Evolutionary conservation across 345 rosid species (phyloP), one percentile per base, ranked within the genome.

Genomic region (Durio zibethinus): DNA sequence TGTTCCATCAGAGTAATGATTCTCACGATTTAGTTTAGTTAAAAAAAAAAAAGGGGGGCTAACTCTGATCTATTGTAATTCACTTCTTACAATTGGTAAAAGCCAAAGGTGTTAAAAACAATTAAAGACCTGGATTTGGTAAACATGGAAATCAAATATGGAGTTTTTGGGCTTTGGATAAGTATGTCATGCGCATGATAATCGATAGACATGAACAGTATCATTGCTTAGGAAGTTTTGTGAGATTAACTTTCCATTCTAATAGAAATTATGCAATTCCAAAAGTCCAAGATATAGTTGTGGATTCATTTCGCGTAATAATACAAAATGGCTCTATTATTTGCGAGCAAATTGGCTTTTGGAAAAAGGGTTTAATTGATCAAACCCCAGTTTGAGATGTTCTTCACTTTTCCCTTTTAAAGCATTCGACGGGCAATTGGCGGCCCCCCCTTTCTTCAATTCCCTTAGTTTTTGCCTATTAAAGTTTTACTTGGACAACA

Each of bases 301-400:
- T 47, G 16, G 57, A 10, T 70, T 31, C 14, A 11, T n/a, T n/a
- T n/a, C n/a, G n/a, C n/a, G n/a, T n/a, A n/a, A n/a, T n/a, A 50
- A 50, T 4, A 16, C 54, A 33, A 35, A 31, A 33, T 36, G 38
- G 23, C 74, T 67, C 12, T 20, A 64, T 50, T 77, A 11, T 73
- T 72, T 80, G 62, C 50, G 27, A 6, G 80, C 77, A 77, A 25
- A 45, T 36, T 57, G 61, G 50, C 47, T 40, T 61, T 69, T 63
- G 43, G 20, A 71, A 29, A 68, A 68, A 12, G 8, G 12, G 16
- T 29, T 31, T 20, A 71, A 11, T 31, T 35, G 52, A 29, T 29
- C 25, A 7, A 36, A 47, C 5, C 62, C 61, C 47, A 52, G 47
- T 20, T 47, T 56, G 2, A 50, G 43, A 25, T 60, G 57, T 23